Evolutionary conservation across 2,329 filamentous ascomycete species (phyloP), one percentile per base, ranked within the genome.

Genomic region (Trichothecium roseum): DNA sequence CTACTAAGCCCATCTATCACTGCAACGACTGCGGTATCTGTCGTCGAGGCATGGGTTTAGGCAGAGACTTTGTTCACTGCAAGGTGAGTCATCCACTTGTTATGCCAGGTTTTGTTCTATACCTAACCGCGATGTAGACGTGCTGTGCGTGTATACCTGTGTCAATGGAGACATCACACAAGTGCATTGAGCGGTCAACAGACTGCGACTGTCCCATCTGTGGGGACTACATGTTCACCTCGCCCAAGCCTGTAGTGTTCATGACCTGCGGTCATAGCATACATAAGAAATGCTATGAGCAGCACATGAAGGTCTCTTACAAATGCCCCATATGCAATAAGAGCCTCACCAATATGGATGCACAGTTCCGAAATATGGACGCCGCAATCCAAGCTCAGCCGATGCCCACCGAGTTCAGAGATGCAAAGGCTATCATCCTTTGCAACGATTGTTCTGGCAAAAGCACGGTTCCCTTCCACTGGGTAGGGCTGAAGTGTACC

Each of bases 51-150:
- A 76, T 86, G 55, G 91, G 91, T 2, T 65, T 98, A 20, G 89
- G 91, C 4, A 96, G 94, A 54, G 91, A 98, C 54, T 98, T 94
- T 55, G 88, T 93, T 51, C 91, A 98, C 59, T 98, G 91, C 81
- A 93, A 94, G 74, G 86, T 89, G 63, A 56, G 61, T 47, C 31
- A 14, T 37, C 22, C n/a, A n/a, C 31, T 28, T 8, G 18, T 16
- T 30, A 6, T 12, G 15, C 18, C 12, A 13, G 17, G 35, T 18
- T 9, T 20, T 10, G 20, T 6, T 32, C 16, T n/a, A 13, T 10
- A 30, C 27, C 43, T 50, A 34, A 53, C 41, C 12, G 13, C 10
- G 16, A 13, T 18, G 10, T 44, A 87, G 81, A 88, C 78, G 48
- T 98, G 91, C 60, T 85, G 85, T 48, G 87, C 93, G 18, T 98